Evolutionary conservation across 805 yeast species (phyloP), one percentile per base, ranked within the genome.

Genomic region (Saccharomycopsis fermentans): DNA sequence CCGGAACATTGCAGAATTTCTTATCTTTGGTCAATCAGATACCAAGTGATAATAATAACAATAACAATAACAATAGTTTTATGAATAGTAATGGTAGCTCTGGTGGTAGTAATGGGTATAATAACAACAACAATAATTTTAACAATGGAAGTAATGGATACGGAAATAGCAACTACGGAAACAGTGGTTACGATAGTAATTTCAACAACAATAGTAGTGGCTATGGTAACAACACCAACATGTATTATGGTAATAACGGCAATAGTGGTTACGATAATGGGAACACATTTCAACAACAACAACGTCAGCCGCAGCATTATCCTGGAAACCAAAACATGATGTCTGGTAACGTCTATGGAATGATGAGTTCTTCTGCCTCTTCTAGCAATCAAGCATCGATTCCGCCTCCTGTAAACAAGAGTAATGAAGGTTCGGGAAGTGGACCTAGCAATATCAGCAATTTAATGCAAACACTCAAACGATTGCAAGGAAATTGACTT

Each of bases 1-100:
- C 71, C 24, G 64, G 61, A 27, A 64, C 73, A 2, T 56, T 72
- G n/a, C 72, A 70, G 52, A 69, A 65, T 55, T 68, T 72, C 58
- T 57, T 71, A 52, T 59, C 68, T 9, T 57, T 71, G 55, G 67
- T 70, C 56, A 70, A 68, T 27, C 50, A 57, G 16, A 43, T 54
- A 11, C 55, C 40, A 43, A 67, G 37, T 67, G 72, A 65, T 65
- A 65, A 48, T 67, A 65, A 47, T 58, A 69, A 56, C 63, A 57
- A 37, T 61, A 52, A 16, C 62, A 56, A 53, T 26, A 12, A 4
- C 14, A 29, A 32, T 32, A 14, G 35, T 32, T 32, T 32, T 6
- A 17, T 0, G 54, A 17, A 19, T 54, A 8, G 11, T 55, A 52
- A 54, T 65, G 56, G 43, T 60, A 61, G 26, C 65, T 59, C 32